Evolutionary conservation across 331 rosid genomes (phyloP), one percentile per base, ranked within the genome.

Genomic region (Pyrus hybrid): DNA sequence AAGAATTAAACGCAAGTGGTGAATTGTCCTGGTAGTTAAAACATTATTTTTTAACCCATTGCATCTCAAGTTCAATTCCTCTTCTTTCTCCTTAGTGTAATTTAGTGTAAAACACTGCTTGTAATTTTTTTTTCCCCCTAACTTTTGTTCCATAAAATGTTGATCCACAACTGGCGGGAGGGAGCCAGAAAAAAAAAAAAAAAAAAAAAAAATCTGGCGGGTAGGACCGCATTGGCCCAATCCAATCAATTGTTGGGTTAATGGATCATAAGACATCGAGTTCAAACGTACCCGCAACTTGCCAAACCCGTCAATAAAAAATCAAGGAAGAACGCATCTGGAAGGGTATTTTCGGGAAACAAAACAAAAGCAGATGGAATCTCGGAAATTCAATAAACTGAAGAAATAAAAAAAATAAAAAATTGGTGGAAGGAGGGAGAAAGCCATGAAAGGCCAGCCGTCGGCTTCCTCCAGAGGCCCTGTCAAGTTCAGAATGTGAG

Each of bases 401-500:
- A 51, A 33, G 26, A 71, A 35, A 57, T 72, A 13, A 26, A 58
- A 72, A 72, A 62, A n/a, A n/a, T n/a, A n/a, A n/a, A n/a, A n/a
- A n/a, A 16, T 10, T 41, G 14, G 47, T 37, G 41, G 14, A 3
- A 2, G 32, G 56, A 35, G 67, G 54, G 32, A 28, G 11, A 28
- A 47, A 23, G 41, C 26, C 76, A 57, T 57, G 76, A 72, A 72
- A 35, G 76, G 67, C 23, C 67, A 72, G 17, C 6, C 35, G 6
- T 47, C 76, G 68, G 3, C 12, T 63, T 28, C 68, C 14, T 63
- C 17, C 41, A 72, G 10, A 72, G 68, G 76, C 57, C 5, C 68
- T 25, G 37, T 37, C 37, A 72, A 72, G 76, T 72, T 72, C 68
- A 72, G 58, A 20, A 60, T 60, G 76, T 72, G 21, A 20, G 49